phyloP scores from a whole-genome alignment of 169 alveolate genomes.

The Perkinsus marinus region DNA sequence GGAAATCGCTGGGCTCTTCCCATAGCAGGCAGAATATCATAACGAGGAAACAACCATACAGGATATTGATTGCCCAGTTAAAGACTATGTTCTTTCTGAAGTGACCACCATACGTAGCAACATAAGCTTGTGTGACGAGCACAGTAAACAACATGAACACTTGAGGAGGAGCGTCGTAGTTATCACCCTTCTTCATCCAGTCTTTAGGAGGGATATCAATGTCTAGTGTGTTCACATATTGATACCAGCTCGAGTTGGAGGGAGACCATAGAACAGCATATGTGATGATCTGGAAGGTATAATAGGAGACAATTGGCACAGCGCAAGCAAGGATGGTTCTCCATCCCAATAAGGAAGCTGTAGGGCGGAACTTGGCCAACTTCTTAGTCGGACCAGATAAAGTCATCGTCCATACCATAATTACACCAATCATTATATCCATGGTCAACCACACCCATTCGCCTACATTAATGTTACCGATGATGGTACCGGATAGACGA shows the following conservation, averaged over 20 bases:
- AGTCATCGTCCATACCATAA: conserved; percentile 56
- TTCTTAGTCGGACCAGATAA: conserved; percentile 28
- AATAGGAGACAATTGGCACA: background rate
- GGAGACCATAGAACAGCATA: background rate
- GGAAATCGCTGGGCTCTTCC: conserved; percentile 55
- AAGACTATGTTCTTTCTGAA: conserved; percentile 48
- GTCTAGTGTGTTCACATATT: background rate
- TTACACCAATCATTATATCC: conserved; percentile 48
- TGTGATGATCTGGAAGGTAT: background rate
- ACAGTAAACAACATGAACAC: conserved; percentile 62
- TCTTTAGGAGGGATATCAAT: background rate
- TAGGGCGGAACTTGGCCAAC: background rate
- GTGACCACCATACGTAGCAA: conserved; percentile 60
- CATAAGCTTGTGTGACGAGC: conserved; percentile 62
- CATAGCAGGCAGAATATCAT: conserved; percentile 40
- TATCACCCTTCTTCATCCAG: conserved; percentile 48
- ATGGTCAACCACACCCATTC: conserved; percentile 60
- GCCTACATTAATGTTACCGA: conserved; percentile 57
- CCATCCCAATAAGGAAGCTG: background rate
- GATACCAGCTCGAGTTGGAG: background rate
- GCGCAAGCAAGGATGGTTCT: background rate
- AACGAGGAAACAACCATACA: background rate
- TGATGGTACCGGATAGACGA: conserved; percentile 53
- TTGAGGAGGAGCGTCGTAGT: conserved; percentile 59
- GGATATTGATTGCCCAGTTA: conserved; percentile 42